Percentiles rank a stretch among this genome's conserved stretches.
These are phyloP conservation scores for Rhizoclosmatium sp. DNA, from an alignment of 192 early-diverging fungal genomes.

Conservation along the genomic window DNA sequence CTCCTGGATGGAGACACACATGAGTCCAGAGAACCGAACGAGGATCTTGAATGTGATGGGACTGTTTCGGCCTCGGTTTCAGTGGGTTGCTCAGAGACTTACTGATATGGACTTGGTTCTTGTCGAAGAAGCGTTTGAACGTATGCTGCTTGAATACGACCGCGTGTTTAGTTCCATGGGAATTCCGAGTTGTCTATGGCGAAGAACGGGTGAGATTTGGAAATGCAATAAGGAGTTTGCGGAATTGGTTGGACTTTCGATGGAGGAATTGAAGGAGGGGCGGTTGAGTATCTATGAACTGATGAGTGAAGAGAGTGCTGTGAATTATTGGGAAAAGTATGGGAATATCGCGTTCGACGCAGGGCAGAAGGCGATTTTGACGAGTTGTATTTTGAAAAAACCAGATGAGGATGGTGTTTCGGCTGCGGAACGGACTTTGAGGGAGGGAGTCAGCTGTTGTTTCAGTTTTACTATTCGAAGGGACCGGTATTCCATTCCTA, in stretches of 20 bases:
- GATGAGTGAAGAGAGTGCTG: conserved; percentile 91
- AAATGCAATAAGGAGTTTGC: conserved; percentile 97
- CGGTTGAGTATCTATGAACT: conserved; percentile 60
- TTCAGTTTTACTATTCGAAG: conserved; percentile 96
- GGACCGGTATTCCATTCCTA: conserved; percentile 91
- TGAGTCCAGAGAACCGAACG: conserved; percentile 72
- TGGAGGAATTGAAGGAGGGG: conserved; percentile 83
- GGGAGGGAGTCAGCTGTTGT: conserved; percentile 69
- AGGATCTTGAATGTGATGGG: conserved; percentile 90
- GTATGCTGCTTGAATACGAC: conserved; percentile 94
- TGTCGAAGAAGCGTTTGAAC: conserved; percentile 96
- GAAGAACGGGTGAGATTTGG: conserved; percentile 96
- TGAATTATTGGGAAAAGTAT: conserved; percentile 99
- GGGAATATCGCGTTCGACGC: conserved; percentile 97
- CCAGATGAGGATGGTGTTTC: conserved; percentile 57
- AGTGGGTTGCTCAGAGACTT: conserved; percentile 83
- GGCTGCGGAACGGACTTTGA: conserved; percentile 11
- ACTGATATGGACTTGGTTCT: conserved; percentile 94
- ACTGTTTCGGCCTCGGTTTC: conserved; percentile 88
- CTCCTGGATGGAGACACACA: conserved; percentile 88
- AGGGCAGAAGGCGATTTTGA: conserved; percentile 94
- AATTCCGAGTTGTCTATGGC: conserved; percentile 94
- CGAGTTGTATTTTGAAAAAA: conserved; percentile 84
- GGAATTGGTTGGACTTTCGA: conserved; percentile 80
- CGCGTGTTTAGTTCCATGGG: conserved; percentile 94